A percentile compares a stretch with the other conserved stretches of the same genome.
Conservation (phyloP, 2,329 filamentous ascomycete species). For the Chaetomiaceae sp. region DNA sequence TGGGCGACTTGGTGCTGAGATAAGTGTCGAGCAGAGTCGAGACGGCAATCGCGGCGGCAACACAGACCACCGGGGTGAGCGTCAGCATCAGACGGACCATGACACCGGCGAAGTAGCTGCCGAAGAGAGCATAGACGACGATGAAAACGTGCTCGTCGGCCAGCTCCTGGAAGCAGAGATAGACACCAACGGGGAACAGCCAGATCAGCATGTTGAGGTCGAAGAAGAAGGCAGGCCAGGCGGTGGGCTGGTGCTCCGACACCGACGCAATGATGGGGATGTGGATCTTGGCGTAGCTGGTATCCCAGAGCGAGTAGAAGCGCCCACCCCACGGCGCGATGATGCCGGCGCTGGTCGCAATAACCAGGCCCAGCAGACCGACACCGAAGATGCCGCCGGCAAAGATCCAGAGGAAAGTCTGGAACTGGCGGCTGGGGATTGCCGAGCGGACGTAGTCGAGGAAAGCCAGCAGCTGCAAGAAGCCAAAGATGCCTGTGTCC, state of each 20-base stretch:
- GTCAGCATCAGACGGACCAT: conserved; percentile 99
- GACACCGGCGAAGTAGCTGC: conserved; percentile 97
- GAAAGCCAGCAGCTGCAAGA: conserved; percentile 88
- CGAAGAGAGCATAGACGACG: conserved; percentile 93
- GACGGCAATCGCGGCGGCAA: conserved; percentile 81
- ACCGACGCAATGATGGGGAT: conserved; percentile 99
- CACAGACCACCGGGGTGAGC: conserved; percentile 91
- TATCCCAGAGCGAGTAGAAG: conserved; percentile 99
- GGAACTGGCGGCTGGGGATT: conserved; percentile 88
- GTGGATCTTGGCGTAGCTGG: conserved; percentile 96
- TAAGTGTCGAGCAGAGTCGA: conserved; percentile 89
- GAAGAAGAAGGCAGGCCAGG: conserved; percentile 99
- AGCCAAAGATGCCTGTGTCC: conserved; percentile 76
- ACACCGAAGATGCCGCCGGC: conserved; percentile 70
- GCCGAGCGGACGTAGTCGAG: conserved; percentile 87
- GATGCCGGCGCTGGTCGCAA: conserved; percentile 78
- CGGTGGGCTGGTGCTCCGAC: conserved; percentile 97
- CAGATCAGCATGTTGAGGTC: conserved; percentile 97
- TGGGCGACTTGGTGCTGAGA: conserved; percentile 61
- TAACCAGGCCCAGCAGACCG: conserved; percentile 71
- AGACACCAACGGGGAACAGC: conserved; percentile 97
- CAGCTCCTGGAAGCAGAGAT: conserved; percentile 93
- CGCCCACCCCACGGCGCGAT: conserved; percentile 97
- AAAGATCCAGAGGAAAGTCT: conserved; percentile 75
- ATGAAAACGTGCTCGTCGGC: conserved; percentile 97